Evolutionary conservation across 2,329 filamentous ascomycete genomes (phyloP).

Genomic region (Coniochaeta prunicola): DNA sequence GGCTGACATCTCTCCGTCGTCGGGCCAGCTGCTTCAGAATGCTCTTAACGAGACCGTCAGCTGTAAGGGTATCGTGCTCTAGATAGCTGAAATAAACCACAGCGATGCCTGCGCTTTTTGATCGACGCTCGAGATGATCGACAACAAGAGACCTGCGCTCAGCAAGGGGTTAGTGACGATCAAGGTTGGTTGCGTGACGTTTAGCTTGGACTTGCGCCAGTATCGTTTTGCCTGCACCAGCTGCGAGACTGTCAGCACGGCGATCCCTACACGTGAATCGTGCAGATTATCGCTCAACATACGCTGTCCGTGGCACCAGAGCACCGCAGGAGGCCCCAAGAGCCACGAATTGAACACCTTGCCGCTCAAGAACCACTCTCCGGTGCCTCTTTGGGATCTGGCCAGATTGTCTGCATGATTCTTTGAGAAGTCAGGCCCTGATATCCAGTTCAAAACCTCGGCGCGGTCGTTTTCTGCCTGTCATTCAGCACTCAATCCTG

Average conservation of each 20-base stretch:
- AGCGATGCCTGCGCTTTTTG: too few species aligned
- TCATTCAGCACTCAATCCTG: too few species aligned
- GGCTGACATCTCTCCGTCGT: too few species aligned
- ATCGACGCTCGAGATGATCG: too few species aligned
- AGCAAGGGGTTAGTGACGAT: constrained; percentile 32
- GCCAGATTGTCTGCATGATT: not conserved
- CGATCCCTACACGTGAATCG: constrained; percentile 17
- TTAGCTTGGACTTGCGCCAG: constrained; percentile 12
- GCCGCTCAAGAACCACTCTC: constrained; percentile 37
- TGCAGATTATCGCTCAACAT: constrained; percentile 22
- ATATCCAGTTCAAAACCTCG: not conserved
- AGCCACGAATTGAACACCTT: constrained; percentile 26
- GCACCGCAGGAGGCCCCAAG: constrained; percentile 11
- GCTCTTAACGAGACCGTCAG: too few species aligned
- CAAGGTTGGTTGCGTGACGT: too few species aligned
- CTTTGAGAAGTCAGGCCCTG: not conserved
- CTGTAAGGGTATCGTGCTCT: too few species aligned
- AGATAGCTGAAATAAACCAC: too few species aligned
- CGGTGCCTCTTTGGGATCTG: constrained; percentile 21
- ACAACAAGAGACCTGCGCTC: not conserved
- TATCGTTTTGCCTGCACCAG: constrained; percentile 42
- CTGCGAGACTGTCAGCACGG: constrained; percentile 18
- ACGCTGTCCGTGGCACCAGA: constrained; percentile 18
- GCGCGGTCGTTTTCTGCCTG: not conserved
- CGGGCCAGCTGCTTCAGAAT: too few species aligned